A percentile compares a stretch with the other conserved stretches of the same genome.
These are phyloP conservation scores for Globisporangium lucens DNA, from an alignment of 352 stramenopile genomes.

Conservation along the genomic window DNA sequence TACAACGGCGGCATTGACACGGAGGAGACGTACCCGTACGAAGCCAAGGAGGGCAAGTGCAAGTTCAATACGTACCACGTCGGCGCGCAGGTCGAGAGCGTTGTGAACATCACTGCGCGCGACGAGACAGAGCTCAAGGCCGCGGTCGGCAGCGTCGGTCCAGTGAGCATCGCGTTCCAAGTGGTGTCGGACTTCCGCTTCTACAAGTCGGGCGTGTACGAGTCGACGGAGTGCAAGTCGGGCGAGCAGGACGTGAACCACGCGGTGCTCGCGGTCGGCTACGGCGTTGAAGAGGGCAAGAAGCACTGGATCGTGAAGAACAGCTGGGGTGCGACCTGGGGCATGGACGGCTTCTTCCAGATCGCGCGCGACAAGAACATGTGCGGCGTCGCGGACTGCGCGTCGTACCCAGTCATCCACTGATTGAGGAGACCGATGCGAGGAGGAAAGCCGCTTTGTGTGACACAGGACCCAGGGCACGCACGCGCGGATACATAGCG, in stretches of 20 bases:
- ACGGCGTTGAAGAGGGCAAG: slow-evolving; percentile 89
- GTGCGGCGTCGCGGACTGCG: slow-evolving; percentile 86
- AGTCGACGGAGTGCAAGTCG: slow-evolving; percentile 75
- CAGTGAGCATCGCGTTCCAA: slow-evolving; percentile 86
- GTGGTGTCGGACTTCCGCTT: slow-evolving; percentile 88
- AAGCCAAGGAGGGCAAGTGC: slow-evolving; percentile 74
- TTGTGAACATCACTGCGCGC: slow-evolving; percentile 84
- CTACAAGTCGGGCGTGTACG: slow-evolving; percentile 89
- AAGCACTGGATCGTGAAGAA: slow-evolving; percentile 99
- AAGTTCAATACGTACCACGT: slow-evolving; percentile 77
- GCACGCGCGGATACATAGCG: neutral
- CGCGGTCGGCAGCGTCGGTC: slow-evolving; percentile 61
- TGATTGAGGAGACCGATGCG: neutral
- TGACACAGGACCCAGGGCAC: neutral
- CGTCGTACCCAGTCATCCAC: slow-evolving; percentile 80
- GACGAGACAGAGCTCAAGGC: slow-evolving; percentile 75
- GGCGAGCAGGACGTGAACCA: slow-evolving; percentile 88
- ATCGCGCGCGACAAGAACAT: slow-evolving; percentile 90
- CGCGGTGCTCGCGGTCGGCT: slow-evolving; percentile 95
- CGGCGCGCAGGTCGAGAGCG: slow-evolving; percentile 61
- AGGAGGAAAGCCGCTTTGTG: neutral
- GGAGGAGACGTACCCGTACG: slow-evolving; percentile 75
- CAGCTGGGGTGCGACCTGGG: slow-evolving; percentile 91
- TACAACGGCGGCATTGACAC: slow-evolving; percentile 87
- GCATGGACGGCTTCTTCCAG: slow-evolving; percentile 95